Conservation (phyloP, 192 early-diverging fungal species). For the Diversispora eburnea region DNA sequence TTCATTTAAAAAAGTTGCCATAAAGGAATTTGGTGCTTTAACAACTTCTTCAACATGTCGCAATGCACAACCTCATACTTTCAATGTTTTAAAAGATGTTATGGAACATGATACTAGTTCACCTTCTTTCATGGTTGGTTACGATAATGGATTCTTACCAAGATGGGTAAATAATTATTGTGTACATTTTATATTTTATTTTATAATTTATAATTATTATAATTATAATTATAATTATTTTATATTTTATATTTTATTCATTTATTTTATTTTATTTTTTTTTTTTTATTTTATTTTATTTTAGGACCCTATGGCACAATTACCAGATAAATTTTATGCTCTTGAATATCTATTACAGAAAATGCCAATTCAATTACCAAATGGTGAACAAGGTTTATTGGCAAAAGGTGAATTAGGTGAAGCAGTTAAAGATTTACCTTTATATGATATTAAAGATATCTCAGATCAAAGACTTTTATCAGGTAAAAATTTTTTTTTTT, state of each 20-base stretch:
- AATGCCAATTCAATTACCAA: slow-evolving; percentile 69
- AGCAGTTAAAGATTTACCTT: slow-evolving; percentile 66
- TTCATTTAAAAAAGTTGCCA: too few species aligned
- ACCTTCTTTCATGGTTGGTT: slow-evolving; percentile 56
- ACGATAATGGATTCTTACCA: slow-evolving; percentile 55
- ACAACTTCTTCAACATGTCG: not conserved
- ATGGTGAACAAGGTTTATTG: slow-evolving; percentile 73
- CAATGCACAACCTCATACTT: slow-evolving; percentile 25
- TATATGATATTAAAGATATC: slow-evolving; percentile 69
- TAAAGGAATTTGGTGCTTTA: too few species aligned
- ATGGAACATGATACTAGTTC: slow-evolving; percentile 40
- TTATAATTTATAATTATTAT: not conserved
- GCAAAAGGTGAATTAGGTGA: slow-evolving; percentile 77
- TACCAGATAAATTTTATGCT: slow-evolving; percentile 66
- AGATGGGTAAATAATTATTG: slow-evolving; percentile 32
- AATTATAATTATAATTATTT: not conserved
- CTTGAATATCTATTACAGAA: slow-evolving; percentile 70
- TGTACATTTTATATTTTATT: not conserved
- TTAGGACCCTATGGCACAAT: slow-evolving; percentile 63
- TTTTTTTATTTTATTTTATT: not conserved
- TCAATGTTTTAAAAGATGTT: slow-evolving; percentile 45
- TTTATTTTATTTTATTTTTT: not conserved
- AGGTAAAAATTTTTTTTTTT: slow-evolving; percentile 34
- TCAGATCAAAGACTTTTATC: slow-evolving; percentile 69
- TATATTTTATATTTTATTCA: too few species aligned